Evolutionary conservation across 2,329 filamentous ascomycete species (phyloP).

Genomic region (Biscogniauxia sp.): DNA sequence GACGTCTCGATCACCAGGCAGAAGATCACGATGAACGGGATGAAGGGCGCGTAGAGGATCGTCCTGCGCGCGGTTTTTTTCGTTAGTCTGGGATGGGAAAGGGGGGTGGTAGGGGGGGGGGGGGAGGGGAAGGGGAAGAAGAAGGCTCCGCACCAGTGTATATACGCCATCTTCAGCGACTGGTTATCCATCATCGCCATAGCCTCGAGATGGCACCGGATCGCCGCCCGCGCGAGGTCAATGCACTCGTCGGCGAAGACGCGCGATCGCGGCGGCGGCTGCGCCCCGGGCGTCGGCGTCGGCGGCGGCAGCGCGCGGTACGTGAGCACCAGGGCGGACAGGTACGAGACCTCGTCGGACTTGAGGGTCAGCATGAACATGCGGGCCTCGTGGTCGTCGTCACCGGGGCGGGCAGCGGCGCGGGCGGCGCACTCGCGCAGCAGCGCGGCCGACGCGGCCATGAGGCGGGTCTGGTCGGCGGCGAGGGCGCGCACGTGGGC

Average conservation of each 20-base stretch:
- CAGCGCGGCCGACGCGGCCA: constrained; percentile 26
- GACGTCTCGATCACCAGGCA: constrained; percentile 48
- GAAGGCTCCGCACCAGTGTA: constrained; percentile 40
- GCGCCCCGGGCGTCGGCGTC: constrained; percentile 4
- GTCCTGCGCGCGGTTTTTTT: constrained; percentile 32
- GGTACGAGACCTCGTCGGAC: constrained; percentile 41
- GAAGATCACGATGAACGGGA: constrained; percentile 53
- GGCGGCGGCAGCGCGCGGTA: constrained; percentile 41
- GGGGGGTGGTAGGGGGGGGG: constrained; percentile 3
- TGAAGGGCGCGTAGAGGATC: constrained; percentile 50
- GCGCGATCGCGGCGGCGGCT: constrained; percentile 15
- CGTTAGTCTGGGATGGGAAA: constrained; percentile 4
- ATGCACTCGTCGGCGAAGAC: constrained; percentile 44
- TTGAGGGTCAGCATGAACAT: constrained; percentile 37
- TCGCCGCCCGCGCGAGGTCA: constrained; percentile 39
- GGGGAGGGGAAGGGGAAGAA: constrained; percentile 8
- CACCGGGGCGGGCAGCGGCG: not conserved
- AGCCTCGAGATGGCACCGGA: constrained; percentile 40
- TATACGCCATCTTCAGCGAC: constrained; percentile 40
- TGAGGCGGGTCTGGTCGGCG: constrained; percentile 33
- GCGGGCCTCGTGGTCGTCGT: constrained; percentile 15
- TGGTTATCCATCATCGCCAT: constrained; percentile 38
- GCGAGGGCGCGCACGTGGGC: constrained; percentile 33
- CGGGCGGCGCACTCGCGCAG: constrained; percentile 16
- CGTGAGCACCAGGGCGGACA: constrained; percentile 40